Base-by-base conservation (phyloP, 768 basidiomycete genomes). In the Tricholoma terreum region DNA sequence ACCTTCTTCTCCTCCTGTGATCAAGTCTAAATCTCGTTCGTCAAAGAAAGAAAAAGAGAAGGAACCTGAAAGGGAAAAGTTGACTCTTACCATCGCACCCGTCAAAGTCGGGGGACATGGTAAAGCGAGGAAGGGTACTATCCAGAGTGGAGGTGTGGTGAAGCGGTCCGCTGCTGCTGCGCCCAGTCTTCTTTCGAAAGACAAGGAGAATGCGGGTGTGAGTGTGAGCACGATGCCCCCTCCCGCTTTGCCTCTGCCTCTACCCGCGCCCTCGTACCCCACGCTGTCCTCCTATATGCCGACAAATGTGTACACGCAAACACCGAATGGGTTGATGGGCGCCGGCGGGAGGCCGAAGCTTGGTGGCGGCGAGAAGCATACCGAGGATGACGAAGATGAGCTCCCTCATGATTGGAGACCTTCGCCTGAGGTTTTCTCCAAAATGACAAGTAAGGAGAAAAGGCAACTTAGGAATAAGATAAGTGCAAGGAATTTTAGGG, bases 381-480 rank as follows among this genome's bases (percentile, higher is more conserved):
- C 72, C 0, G 68, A 75, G 7, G 77, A 78, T 8, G 78, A 80
- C 36, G 77, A 82, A 5, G 80, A 84, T 45, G 81, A 83, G 22
- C 70, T 85, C 4, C 79, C 85, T 14, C 88, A 87, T 31, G 89
- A 93, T 63, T 92, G 91, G 89, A 82, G 91, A 50, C 92, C 92
- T 7, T 82, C 85, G 3, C 89, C 94, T 0, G 96, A 97, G 62
- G 94, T 94, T 60, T 97, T 98, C 76, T 87, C 91, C 68, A 98
- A 93, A 72, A 90, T 99, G 84, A 85, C 85, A 5, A 89, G 86
- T 66, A 98, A 96, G 75, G 95, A 98, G 77, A 98, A 98, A 73
- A 77, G 97, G 8, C 96, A 98, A 71, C 76, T 98, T 42, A 72
- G 96, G 51, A 99, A 99, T 77, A 99, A 99, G 85, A 94, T 98